These are phyloP conservation scores for Nelumbo lutea DNA, from an alignment of 164 flowering plant genomes.

Conservation along the genomic window DNA sequence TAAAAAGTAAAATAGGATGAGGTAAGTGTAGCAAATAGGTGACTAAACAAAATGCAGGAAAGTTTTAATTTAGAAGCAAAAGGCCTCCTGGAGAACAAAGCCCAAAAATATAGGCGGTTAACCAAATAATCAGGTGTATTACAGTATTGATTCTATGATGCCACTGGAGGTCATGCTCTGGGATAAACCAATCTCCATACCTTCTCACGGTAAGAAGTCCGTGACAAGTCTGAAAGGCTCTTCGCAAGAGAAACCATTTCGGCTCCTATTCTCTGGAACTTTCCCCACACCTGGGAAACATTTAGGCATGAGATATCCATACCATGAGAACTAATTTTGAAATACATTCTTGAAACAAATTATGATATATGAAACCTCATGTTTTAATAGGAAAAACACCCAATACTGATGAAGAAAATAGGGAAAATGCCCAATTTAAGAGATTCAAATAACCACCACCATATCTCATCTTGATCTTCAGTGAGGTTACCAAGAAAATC, in stretches of 20 bases:
- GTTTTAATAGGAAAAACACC: not conserved
- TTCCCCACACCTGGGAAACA: constrained; percentile 56
- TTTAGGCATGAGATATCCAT: constrained; percentile 1
- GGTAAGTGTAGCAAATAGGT: not conserved
- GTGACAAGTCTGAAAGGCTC: constrained; percentile 54
- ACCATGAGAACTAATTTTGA: not conserved
- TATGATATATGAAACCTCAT: not conserved
- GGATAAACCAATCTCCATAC: constrained; percentile 19
- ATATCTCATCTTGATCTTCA: no score
- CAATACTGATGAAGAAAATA: no score
- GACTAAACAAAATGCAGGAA: not conserved
- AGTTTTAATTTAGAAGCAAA: not conserved
- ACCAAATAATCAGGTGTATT: not conserved
- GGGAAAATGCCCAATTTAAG: no score
- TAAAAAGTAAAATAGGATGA: not conserved
- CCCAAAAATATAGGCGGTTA: not conserved
- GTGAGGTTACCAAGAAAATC: no score
- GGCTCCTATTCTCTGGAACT: constrained; percentile 49
- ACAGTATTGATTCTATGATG: not conserved
- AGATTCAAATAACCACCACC: no score
- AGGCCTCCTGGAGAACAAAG: not conserved
- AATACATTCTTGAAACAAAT: not conserved
- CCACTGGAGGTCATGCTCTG: not conserved
- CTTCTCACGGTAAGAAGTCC: constrained; percentile 32
- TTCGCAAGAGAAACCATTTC: constrained; percentile 59